phyloP scores from a whole-genome alignment of 2,329 filamentous ascomycete species.

The Fusarium siculi region DNA sequence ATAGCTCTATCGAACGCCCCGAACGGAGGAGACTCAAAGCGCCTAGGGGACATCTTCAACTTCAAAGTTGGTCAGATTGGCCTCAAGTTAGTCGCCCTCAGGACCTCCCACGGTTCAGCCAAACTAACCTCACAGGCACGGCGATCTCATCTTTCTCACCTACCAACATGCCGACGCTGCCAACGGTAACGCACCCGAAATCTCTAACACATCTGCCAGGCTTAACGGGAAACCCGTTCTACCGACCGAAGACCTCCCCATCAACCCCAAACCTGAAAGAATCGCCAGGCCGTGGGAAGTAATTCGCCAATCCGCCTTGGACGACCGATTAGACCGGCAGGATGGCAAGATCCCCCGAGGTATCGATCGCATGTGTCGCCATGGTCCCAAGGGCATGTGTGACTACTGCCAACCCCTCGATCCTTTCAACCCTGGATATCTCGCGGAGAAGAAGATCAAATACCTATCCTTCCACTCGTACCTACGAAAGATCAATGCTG shows the following conservation, averaged over 20 bases:
- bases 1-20: constrained; percentile 72
- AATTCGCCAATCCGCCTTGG: constrained; percentile 86
- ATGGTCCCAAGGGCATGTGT: constrained; percentile 98
- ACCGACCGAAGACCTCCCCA: constrained; percentile 73
- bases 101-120: neutral
- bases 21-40: constrained; percentile 66
- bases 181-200: constrained; percentile 44
- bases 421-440: constrained; percentile 88
- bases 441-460: constrained; percentile 97
- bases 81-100: constrained; percentile 59
- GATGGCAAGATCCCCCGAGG: constrained; percentile 88
- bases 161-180: constrained; percentile 71
- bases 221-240: constrained; percentile 82
- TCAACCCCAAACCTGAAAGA: constrained; percentile 74
- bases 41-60: constrained; percentile 66
- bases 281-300: constrained; percentile 77
- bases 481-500: constrained; percentile 92
- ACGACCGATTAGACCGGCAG: constrained; percentile 85
- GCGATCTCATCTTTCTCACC: constrained; percentile 88
- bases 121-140: constrained; percentile 66
- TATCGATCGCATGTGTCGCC: constrained; percentile 91
- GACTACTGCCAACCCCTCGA: constrained; percentile 98
- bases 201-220: constrained; percentile 66
- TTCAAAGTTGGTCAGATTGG: constrained; percentile 69
- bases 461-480: constrained; percentile 97